Evolutionary conservation across 495 filamentous ascomycete genomes (phyloP), one percentile per base, ranked within the genome.

Genomic region (Penicillium samsonianum): DNA sequence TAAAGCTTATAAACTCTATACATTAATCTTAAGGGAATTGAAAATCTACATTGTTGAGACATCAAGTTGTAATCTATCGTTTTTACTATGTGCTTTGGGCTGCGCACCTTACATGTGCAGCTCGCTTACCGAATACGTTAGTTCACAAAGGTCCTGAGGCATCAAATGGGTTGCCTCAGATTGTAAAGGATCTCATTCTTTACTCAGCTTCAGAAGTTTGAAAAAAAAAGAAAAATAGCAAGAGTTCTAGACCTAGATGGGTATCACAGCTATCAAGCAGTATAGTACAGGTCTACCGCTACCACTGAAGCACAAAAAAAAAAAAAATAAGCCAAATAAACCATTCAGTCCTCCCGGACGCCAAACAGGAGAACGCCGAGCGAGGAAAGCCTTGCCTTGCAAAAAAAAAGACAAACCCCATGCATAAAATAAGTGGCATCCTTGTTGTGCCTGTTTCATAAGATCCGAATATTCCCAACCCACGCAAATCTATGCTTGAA

Each of bases 201-300:
- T n/a, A n/a, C n/a, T n/a, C 23, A 25, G 23, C 23, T 2, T 17
- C 14, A 22, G 14, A 14, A 30, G 28, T 10, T 17, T 25, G 5
- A 50, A 49, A 17, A 40, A 3, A 50, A 49, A 17, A 40, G 38
- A 31, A 42, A 14, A 19, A 41, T 9, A 53, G 31, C 40, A 52
- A 28, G 47, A 58, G 19, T 55, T 67, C 64, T 68, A 68, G 55
- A 60, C 57, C 54, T 50, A 50, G 25, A 56, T 55, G 66, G 66
- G 66, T 68, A 68, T 68, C 66, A 64, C 64, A 68, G 64, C 63
- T 56, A 63, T 59, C 59, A 63, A 64, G 63, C 61, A 68, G 66
- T 67, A 68, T 58, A 66, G 55, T 64, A 64, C 64, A 65, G 58
- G 61, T 68, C 60, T 68, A 68, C 65, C 61, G 59, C 56, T 48